A percentile compares a stretch with the other conserved stretches of the same genome.
Evolutionary conservation across 371 early-diverging fungal species (phyloP).

Genomic region (Batkoa obscura): DNA sequence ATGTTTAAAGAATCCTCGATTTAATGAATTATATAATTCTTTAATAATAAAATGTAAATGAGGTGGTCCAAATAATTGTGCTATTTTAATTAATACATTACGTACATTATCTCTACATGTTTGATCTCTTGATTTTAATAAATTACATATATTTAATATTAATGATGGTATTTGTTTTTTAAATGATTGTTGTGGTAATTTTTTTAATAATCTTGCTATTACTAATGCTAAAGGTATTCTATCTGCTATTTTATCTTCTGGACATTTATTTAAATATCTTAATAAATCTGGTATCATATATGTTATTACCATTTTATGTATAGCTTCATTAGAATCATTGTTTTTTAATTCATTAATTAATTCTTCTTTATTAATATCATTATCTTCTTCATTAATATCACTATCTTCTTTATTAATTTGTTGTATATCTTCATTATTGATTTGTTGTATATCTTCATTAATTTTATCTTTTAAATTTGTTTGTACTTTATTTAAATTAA

Average conservation of each 20-base stretch:
- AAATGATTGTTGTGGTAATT: constrained; percentile 53
- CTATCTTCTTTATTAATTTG: constrained; percentile 17
- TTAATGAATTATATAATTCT: constrained; percentile 57
- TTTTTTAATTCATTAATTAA: constrained; percentile 12
- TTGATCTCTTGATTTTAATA: constrained; percentile 62
- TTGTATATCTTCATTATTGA: constrained; percentile 20
- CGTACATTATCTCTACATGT: constrained; percentile 71
- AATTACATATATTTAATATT: constrained; percentile 63
- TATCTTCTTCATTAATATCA: constrained; percentile 6
- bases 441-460: constrained; percentile 13
- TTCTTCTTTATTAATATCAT: constrained; percentile 12
- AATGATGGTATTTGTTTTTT: constrained; percentile 64
- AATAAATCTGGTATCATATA: constrained; percentile 65
- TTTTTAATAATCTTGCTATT: constrained; percentile 56
- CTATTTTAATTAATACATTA: constrained; percentile 67
- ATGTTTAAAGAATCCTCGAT: constrained; percentile 76
- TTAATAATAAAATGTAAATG: constrained; percentile 75
- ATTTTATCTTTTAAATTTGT: constrained; percentile 15
- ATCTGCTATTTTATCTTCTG: constrained; percentile 45
- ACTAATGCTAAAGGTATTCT: constrained; percentile 81
- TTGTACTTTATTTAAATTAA: constrained; percentile 41
- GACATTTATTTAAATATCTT: constrained; percentile 36
- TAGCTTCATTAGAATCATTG: constrained; percentile 11
- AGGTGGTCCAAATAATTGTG: constrained; percentile 55
- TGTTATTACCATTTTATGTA: constrained; percentile 44